Conservation (phyloP, 306 rosid species). For the Ormosia semicastrata region DNA sequence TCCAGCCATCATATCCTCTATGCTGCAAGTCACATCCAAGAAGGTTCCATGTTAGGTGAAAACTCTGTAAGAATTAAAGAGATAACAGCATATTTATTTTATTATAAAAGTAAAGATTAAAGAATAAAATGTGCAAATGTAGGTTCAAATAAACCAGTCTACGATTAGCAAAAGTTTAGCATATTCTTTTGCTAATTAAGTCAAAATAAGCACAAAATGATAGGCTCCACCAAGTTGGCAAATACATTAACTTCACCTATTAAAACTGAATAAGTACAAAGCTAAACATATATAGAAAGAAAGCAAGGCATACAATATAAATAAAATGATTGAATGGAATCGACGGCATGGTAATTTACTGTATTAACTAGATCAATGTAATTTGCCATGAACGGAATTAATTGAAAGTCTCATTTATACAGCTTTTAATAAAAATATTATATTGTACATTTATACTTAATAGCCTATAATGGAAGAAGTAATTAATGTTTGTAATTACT, state of each 20-base stretch:
- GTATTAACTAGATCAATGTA: no score
- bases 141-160: neutral
- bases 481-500: no score
- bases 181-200: neutral
- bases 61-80: neutral
- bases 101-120: neutral
- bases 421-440: no score
- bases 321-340: no score
- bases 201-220: neutral
- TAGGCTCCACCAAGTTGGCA: conserved; percentile 12
- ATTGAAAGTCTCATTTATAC: no score
- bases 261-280: neutral
- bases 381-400: no score
- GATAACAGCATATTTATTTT: conserved; percentile 34
- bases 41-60: neutral
- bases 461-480: no score
- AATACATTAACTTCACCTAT: neutral
- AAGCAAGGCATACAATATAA: neutral
- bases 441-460: no score
- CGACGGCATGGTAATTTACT: no score
- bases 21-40: conserved; percentile 5
- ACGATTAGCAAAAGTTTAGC: neutral
- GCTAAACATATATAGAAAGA: neutral
- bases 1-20: neutral
- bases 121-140: conserved; percentile 8